These are phyloP conservation scores for Fonsecaea multimorphosa DNA, from an alignment of 2,329 filamentous ascomycete species.

Conservation along the genomic window DNA sequence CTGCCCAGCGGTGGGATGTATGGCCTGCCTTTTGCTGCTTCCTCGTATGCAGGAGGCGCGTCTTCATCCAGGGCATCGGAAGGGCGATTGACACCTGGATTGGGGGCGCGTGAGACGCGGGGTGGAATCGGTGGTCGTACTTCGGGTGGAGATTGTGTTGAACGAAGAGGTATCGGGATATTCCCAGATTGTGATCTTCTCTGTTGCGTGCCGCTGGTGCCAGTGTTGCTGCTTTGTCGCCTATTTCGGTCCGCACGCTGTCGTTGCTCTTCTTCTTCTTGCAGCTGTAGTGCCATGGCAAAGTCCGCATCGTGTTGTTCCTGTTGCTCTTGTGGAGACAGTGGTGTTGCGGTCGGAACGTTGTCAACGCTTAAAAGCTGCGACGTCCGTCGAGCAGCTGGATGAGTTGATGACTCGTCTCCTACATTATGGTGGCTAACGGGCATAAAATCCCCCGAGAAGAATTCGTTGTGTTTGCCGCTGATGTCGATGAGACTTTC, in stretches of 20 bases:
- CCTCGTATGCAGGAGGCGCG: conserved; percentile 69
- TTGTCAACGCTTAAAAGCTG: conserved; percentile 28
- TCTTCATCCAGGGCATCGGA: conserved; percentile 54
- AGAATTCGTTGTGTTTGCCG: conserved; percentile 80
- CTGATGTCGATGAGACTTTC: conserved; percentile 89
- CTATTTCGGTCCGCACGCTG: conserved; percentile 36
- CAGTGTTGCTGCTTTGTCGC: conserved; percentile 30
- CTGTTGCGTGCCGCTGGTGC: conserved; percentile 21
- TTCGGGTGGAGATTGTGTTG: conserved; percentile 39
- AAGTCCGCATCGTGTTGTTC: conserved; percentile 75
- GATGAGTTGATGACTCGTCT: conserved; percentile 28
- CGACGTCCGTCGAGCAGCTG: conserved; percentile 31
- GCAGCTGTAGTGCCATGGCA: conserved; percentile 86
- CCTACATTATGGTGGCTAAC: conserved; percentile 64
- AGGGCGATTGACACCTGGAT: conserved; percentile 37
- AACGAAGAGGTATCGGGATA: conserved; percentile 27
- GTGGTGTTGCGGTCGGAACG: conserved; percentile 27
- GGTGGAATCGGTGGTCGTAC: conserved; percentile 55
- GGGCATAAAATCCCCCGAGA: conserved; percentile 85
- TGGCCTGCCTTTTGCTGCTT: conserved; percentile 62
- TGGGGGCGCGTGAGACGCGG: conserved; percentile 42
- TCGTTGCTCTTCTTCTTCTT: conserved; percentile 81
- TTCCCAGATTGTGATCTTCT: conserved; percentile 39
- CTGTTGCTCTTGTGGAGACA: conserved; percentile 63
- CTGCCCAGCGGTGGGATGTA: conserved; percentile 60